phyloP scores from a whole-genome alignment of 164 flowering plant species.

The Pachysandra terminalis region DNA sequence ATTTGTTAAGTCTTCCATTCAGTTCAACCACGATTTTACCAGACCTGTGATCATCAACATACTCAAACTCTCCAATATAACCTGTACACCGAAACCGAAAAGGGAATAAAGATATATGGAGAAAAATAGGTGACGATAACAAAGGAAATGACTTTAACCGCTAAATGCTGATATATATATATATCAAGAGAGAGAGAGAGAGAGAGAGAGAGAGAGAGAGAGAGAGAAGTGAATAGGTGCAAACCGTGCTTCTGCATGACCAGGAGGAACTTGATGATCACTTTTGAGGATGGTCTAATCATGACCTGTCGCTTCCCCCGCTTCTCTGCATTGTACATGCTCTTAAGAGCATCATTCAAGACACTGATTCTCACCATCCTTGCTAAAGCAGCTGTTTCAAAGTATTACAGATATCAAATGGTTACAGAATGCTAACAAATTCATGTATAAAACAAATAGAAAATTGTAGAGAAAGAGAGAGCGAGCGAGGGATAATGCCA shows the following conservation, averaged over 20 bases:
- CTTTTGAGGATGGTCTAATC: constrained; percentile 75
- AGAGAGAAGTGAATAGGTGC: not conserved
- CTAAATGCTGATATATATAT: too few relatives aligned
- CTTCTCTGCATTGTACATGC: constrained; percentile 78
- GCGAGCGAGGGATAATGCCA: too few relatives aligned
- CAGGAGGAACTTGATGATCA: constrained; percentile 57
- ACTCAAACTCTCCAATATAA: constrained; percentile 69
- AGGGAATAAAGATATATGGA: not conserved
- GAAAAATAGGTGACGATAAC: not conserved
- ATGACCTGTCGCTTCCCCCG: constrained; percentile 67
- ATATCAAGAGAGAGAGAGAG: too few relatives aligned
- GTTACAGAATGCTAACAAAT: not conserved
- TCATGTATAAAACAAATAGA: not conserved
- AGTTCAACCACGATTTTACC: constrained; percentile 67
- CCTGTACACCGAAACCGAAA: constrained; percentile 26
- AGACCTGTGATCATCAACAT: constrained; percentile 64
- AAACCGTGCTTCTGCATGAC: constrained; percentile 76
- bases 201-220: not conserved
- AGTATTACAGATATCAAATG: not conserved
- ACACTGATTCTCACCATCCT: constrained; percentile 64
- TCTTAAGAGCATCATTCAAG: constrained; percentile 64
- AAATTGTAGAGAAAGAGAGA: not conserved
- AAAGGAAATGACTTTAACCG: not conserved
- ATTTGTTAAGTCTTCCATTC: constrained; percentile 68
- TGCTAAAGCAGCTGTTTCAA: constrained; percentile 13